Percentiles rank a stretch among this genome's conserved stretches.
Evolutionary conservation across 495 filamentous ascomycete species (phyloP).

Genomic region (Penicillium soppii): DNA sequence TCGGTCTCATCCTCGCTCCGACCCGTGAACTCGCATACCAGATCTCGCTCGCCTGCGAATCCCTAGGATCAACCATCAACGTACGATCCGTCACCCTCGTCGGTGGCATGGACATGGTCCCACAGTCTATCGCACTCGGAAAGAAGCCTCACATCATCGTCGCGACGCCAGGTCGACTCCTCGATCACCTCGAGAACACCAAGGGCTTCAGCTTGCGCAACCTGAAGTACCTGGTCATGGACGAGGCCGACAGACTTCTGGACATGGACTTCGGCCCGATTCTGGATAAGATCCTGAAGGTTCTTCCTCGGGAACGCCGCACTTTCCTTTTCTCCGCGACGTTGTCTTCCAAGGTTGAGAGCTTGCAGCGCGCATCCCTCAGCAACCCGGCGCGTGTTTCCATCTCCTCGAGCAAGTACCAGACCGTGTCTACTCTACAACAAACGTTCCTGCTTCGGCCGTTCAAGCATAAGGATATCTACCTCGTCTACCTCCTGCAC

Average conservation of each 20-base stretch:
- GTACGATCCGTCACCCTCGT: slow-evolving; percentile 78
- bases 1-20: slow-evolving; percentile 80
- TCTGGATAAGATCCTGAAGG: slow-evolving; percentile 88
- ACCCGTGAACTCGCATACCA: slow-evolving; percentile 92
- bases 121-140: slow-evolving; percentile 81
- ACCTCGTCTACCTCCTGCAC: slow-evolving; percentile 82
- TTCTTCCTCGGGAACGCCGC: slow-evolving; percentile 71
- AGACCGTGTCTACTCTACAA: slow-evolving; percentile 81
- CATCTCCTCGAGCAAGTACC: slow-evolving; percentile 75
- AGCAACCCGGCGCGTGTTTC: slow-evolving; percentile 74
- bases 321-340: slow-evolving; percentile 96
- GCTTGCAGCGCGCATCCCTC: slow-evolving; percentile 82
- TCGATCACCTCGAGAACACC: slow-evolving; percentile 95
- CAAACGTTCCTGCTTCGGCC: slow-evolving; percentile 85
- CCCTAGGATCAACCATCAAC: slow-evolving; percentile 76
- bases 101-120: slow-evolving; percentile 93
- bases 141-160: slow-evolving; percentile 87
- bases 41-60: slow-evolving; percentile 80
- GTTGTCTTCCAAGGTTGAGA: slow-evolving; percentile 89
- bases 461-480: slow-evolving; percentile 86
- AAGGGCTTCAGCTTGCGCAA: slow-evolving; percentile 83
- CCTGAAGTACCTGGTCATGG: slow-evolving; percentile 87
- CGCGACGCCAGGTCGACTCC: slow-evolving; percentile 84
- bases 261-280: slow-evolving; percentile 94
- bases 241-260: slow-evolving; percentile 89